phyloP scores from a whole-genome alignment of 1,284 basidiomycete species.

The Neolentinus lepideus region DNA sequence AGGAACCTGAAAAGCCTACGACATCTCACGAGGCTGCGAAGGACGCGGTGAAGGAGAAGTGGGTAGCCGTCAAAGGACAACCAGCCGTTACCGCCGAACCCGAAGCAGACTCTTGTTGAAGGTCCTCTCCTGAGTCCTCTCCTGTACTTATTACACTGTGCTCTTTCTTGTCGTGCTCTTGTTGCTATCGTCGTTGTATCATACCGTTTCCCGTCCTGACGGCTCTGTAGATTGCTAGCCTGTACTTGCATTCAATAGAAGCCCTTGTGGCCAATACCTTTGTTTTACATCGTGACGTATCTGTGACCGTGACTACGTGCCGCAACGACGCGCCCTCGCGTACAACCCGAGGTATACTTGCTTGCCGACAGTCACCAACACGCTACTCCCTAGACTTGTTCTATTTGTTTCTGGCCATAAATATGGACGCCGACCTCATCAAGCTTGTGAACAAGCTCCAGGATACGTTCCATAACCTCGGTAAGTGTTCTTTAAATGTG shows the following conservation, averaged over 20 bases:
- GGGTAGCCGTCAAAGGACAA: slow-evolving; percentile 56
- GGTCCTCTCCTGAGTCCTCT: too few species aligned
- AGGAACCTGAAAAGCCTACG: slow-evolving; percentile 42
- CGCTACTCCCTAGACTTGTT: not conserved
- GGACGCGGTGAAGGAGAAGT: slow-evolving; percentile 48
- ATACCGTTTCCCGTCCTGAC: not conserved
- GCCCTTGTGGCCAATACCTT: not conserved
- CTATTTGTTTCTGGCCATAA: slow-evolving; percentile 16
- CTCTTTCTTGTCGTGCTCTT: not conserved
- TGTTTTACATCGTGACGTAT: too few species aligned
- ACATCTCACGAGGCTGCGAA: slow-evolving; percentile 17
- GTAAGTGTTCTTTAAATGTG: slow-evolving; percentile 32
- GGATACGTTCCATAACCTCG: slow-evolving; percentile 78
- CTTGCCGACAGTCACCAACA: slow-evolving; percentile 1
- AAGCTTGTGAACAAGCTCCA: slow-evolving; percentile 95
- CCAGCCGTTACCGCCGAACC: slow-evolving; percentile 9
- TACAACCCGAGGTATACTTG: not conserved
- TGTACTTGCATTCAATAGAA: not conserved
- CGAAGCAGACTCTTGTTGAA: not conserved
- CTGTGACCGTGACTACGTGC: not conserved
- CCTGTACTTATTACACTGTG: not conserved
- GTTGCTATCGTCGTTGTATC: not conserved
- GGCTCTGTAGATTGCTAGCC: not conserved
- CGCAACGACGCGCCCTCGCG: slow-evolving; percentile 11
- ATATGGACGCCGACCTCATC: slow-evolving; percentile 92